Base-by-base conservation (phyloP, 371 early-diverging fungal genomes). In the Neoconidiobolus thromboides region DNA sequence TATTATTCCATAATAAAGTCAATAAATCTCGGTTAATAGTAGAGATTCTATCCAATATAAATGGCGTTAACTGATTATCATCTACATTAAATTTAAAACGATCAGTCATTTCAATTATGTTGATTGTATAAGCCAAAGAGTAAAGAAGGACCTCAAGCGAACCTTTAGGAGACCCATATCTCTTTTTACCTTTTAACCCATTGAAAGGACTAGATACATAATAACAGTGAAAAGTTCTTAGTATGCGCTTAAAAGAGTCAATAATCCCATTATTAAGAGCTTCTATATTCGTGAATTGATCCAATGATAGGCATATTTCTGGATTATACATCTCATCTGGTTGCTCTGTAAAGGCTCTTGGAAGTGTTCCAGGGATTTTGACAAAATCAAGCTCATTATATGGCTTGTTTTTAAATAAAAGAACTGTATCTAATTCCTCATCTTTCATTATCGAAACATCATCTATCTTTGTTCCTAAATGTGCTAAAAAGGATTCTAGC, bases 111-210 rank as follows among this genome's bases (percentile, higher is more conserved):
- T 86, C 89, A 1, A 81, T 69, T 41, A 77, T 71, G 0, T 76
- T 70, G 40, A 89, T 77, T 0, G 87, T 86, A 66, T 83, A 85
- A 0, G 76, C 78, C 52, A 84, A 73, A 47, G 77, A 64, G 7
- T 79, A 78, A 79, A 85, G 79, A 58, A 85, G 61, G 48, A 76
- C 64, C 53, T 81, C 80, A 3, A 80, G 71, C 10, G 64, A 60
- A 5, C 60, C 64, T 3, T 65, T 49, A 12, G 54, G 38, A 14
- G 14, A 1, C 7, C 37, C 62, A 37, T 46, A 49, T 5, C 4
- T 49, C 6, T 46, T 49, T 49, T 49, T 10, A 26, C 14, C 4
- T 5, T 49, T 49, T 4, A 49, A 49, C 14, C 26, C 26, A 15
- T 5, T 2, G 12, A 15, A 41, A 39, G 38, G 15, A 39, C 39